Evolutionary conservation across 2,329 filamentous ascomycete species (phyloP), one percentile per base, ranked within the genome.

Genomic region (Neonectria neomacrospora): DNA sequence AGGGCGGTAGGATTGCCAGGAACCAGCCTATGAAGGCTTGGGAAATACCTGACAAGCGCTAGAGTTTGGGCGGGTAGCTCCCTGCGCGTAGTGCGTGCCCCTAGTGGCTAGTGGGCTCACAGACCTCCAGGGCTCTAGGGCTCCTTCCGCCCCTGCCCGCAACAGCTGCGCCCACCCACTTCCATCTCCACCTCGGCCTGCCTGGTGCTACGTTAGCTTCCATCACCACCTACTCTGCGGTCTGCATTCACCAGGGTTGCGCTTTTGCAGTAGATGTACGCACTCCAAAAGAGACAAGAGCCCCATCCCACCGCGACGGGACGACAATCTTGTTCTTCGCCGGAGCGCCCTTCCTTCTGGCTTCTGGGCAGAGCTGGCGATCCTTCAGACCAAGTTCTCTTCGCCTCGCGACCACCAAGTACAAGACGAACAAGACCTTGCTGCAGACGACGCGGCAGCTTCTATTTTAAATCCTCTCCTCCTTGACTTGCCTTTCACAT

Each of bases 71-170:
- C 44, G 37, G 47, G 30, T 45, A 45, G 22, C 37, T 42, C 55
- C 47, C 39, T 59, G 45, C 42, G 41, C 58, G 51, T 56, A 47
- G 59, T 39, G 59, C 41, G 57, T 58, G 47, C 10, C 69, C 58
- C 58, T 64, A 64, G 58, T 54, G 52, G 69, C 58, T 64, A 64
- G 58, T 54, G 52, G 69, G 62, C 67, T 69, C 69, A 72, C 69
- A 69, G 59, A 67, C 59, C 60, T 8, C 47, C 47, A 51, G 26
- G 16, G 18, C 30, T n/a, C 12, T 23, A 41, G 37, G 37, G 37
- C 45, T 47, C n/a, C 26, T 44, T 47, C 44, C 44, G n/a, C 22
- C 22, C 22, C 18, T 14, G 14, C 22, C 9, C n/a, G 18, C 44
- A 47, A 23, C 18, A 16, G 44, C 44, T 30, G 28, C 28, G 8